Conservation (phyloP, 1,139 yeast genomes). For the Fermentozyma sake region DNA sequence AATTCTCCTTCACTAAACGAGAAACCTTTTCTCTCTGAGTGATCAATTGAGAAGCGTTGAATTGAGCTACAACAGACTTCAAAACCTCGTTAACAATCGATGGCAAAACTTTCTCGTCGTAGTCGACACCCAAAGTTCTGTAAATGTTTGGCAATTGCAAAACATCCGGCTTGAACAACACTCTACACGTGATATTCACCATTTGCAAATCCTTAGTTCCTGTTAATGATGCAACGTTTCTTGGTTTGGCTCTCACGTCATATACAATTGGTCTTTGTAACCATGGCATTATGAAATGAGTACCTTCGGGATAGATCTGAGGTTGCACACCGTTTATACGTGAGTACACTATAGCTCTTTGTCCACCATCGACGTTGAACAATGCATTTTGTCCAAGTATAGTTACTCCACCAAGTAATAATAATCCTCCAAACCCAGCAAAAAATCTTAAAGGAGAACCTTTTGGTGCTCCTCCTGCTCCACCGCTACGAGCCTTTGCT, state of each 20-base stretch:
- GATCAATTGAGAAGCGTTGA: slow-evolving; percentile 94
- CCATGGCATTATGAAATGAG: slow-evolving; percentile 94
- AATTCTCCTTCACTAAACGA: slow-evolving; percentile 82
- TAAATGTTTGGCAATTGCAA: slow-evolving; percentile 74
- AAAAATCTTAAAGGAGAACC: slow-evolving; percentile 55
- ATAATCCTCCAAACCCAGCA: slow-evolving; percentile 76
- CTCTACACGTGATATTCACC: slow-evolving; percentile 98
- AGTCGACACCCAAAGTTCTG: slow-evolving; percentile 89
- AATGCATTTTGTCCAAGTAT: slow-evolving; percentile 67
- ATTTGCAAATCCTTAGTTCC: slow-evolving; percentile 98
- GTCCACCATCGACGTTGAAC: slow-evolving; percentile 98
- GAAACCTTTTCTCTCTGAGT: slow-evolving; percentile 98
- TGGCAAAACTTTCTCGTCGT: slow-evolving; percentile 95
- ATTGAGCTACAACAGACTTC: slow-evolving; percentile 95
- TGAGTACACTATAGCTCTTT: slow-evolving; percentile 91
- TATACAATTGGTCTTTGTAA: slow-evolving; percentile 87
- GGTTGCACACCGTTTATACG: slow-evolving; percentile 84
- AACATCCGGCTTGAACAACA: slow-evolving; percentile 83
- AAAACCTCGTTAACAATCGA: slow-evolving; percentile 95
- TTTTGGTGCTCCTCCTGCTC: slow-evolving; percentile 44
- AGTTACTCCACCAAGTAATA: slow-evolving; percentile 70
- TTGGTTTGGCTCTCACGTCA: slow-evolving; percentile 96
- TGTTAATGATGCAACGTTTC: slow-evolving; percentile 94
- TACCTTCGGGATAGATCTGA: slow-evolving; percentile 88
- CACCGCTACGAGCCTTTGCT: slow-evolving; percentile 40